Evolutionary conservation across 1,284 basidiomycete genomes (phyloP).

Genomic region (Inonotus hispidus): DNA sequence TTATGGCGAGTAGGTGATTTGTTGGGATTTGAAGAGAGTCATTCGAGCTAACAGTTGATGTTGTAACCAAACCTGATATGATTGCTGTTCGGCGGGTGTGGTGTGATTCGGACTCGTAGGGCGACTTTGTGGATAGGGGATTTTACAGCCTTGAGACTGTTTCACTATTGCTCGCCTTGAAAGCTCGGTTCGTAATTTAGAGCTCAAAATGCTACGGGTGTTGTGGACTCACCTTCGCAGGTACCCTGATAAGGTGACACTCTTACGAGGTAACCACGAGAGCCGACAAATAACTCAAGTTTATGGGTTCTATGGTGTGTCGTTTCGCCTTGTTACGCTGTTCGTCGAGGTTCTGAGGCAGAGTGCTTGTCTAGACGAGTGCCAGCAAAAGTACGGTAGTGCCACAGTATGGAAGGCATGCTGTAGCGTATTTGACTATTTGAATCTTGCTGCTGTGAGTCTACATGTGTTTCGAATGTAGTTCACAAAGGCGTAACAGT

Average conservation of each 20-base stretch:
- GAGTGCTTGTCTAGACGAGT: conserved; percentile 64
- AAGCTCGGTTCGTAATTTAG: conserved; percentile 69
- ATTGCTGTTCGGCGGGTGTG: conserved; percentile 1
- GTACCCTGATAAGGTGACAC: conserved; percentile 89
- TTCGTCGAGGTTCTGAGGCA: background rate
- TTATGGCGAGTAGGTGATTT: conserved; percentile 80
- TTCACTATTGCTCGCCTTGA: conserved; percentile 82
- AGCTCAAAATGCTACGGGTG: background rate
- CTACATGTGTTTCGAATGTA: background rate
- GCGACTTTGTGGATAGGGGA: conserved; percentile 96
- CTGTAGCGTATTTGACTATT: conserved; percentile 91
- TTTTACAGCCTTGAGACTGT: conserved; percentile 97
- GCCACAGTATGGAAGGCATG: conserved; percentile 94
- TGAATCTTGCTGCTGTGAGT: conserved; percentile 88
- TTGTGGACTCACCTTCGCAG: conserved; percentile 33
- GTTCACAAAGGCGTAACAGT: background rate
- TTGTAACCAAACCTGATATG: conserved; percentile 9
- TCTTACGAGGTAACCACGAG: conserved; percentile 94
- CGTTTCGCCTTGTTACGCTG: background rate
- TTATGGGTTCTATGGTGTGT: conserved; percentile 93
- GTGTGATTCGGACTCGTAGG: conserved; percentile 43
- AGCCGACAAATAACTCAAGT: conserved; percentile 96
- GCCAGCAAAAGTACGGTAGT: conserved; percentile 94
- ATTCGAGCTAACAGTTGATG: conserved; percentile 8
- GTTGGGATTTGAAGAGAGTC: background rate